Evolutionary conservation across 2,329 filamentous ascomycete genomes (phyloP).

Genomic region (Fonsecaea multimorphosa): DNA sequence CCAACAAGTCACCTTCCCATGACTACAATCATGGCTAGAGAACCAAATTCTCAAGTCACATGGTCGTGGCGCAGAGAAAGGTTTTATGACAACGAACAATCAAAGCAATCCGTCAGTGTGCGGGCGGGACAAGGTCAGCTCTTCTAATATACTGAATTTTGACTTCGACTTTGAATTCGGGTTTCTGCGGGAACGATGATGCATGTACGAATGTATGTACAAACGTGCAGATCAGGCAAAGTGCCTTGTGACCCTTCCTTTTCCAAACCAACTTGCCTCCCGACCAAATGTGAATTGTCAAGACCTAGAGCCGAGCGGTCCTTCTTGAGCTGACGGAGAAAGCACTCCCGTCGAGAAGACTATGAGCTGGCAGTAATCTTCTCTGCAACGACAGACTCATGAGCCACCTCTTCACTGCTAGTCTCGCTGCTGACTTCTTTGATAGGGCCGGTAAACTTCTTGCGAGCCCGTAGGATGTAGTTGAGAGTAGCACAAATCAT

Average conservation of each 20-base stretch:
- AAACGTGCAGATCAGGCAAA: not conserved
- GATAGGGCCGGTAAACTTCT: conserved; percentile 33
- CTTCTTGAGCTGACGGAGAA: not conserved
- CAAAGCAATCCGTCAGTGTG: not conserved
- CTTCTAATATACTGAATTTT: not conserved
- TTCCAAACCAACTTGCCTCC: not conserved
- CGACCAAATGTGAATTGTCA: not conserved
- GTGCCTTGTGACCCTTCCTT: not conserved
- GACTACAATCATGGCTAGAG: not conserved
- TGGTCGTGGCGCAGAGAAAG: not conserved
- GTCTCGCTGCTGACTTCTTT: conserved; percentile 33
- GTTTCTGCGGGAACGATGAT: not conserved
- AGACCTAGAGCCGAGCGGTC: not conserved
- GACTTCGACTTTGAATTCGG: not conserved
- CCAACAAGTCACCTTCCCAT: not conserved
- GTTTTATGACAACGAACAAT: not conserved
- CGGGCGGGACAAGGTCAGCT: not conserved
- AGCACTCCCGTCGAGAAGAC: conserved; percentile 2
- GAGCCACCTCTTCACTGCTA: conserved; percentile 28
- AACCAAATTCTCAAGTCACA: not conserved
- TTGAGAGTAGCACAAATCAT: conserved; percentile 30
- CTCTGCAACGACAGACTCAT: conserved; percentile 25
- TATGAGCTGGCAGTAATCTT: conserved; percentile 16
- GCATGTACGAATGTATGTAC: not conserved
- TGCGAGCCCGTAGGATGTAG: conserved; percentile 29